These are phyloP conservation scores for Fusarium newnesense DNA, from an alignment of 2,329 filamentous ascomycete species.

Conservation along the genomic window DNA sequence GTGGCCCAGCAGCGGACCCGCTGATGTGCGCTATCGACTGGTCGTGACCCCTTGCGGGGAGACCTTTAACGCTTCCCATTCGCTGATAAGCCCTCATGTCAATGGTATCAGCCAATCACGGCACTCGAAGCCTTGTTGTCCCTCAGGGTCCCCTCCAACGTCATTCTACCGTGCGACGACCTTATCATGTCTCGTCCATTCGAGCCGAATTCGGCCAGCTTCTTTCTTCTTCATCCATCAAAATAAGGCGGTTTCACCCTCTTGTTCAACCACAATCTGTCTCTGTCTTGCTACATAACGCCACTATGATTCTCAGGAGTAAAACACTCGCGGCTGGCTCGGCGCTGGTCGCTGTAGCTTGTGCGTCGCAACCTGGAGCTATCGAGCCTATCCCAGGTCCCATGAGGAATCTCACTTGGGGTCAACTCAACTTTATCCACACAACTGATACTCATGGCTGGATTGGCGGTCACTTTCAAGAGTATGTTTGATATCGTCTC, in stretches of 20 bases:
- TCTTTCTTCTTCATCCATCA: conserved; percentile 22
- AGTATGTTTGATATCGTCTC: conserved; percentile 61
- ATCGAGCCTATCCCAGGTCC: conserved; percentile 81
- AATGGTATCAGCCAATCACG: conserved; percentile 6
- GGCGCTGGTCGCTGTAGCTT: conserved; percentile 51
- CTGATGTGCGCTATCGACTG: conserved; percentile 26
- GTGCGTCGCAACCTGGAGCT: conserved; percentile 79
- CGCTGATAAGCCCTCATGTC: conserved; percentile 1
- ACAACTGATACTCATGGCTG: conserved; percentile 97
- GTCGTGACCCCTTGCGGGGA: conserved; percentile 34
- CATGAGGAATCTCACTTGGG: conserved; percentile 87
- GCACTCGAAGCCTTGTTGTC: neutral
- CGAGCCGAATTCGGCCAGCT: conserved; percentile 19
- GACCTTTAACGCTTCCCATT: neutral
- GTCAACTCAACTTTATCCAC: conserved; percentile 96
- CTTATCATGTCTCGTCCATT: conserved; percentile 33
- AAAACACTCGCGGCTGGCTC: conserved; percentile 39
- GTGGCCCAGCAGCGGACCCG: conserved; percentile 29
- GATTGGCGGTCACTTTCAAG: conserved; percentile 92
- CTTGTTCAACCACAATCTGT: neutral
- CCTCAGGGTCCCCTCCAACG: conserved; percentile 35
- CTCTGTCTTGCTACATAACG: neutral
- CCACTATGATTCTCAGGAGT: conserved; percentile 43
- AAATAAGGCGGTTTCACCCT: conserved; percentile 9
- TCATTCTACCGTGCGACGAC: conserved; percentile 25